phyloP scores from a whole-genome alignment of 768 basidiomycete species.

The Rhizopogon vinicolor region DNA sequence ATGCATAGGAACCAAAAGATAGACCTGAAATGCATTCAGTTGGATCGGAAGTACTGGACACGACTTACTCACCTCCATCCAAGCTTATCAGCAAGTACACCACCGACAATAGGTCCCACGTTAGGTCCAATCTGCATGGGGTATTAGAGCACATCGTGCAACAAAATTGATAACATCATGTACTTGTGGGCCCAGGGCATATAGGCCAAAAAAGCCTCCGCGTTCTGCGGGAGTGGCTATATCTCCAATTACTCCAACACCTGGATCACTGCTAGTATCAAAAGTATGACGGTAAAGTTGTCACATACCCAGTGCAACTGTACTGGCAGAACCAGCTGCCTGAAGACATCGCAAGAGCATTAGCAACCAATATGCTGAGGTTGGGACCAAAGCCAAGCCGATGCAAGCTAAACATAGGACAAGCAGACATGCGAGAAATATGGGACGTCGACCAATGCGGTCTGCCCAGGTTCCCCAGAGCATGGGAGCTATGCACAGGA shows the following conservation, averaged over 20 bases:
- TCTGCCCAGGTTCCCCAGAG: conserved; percentile 62
- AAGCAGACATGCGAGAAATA: conserved; percentile 58
- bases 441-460: conserved; percentile 56
- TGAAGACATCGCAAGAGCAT: conserved; percentile 79
- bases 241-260: conserved; percentile 76
- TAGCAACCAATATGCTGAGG: conserved; percentile 69
- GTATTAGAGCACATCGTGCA: not conserved
- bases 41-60: not conserved
- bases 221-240: conserved; percentile 70
- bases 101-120: conserved; percentile 41
- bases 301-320: conserved; percentile 60
- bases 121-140: conserved; percentile 46
- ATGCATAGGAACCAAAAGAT: conserved; percentile 65
- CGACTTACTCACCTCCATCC: conserved; percentile 50
- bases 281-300: not conserved
- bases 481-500: conserved; percentile 45
- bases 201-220: conserved; percentile 70
- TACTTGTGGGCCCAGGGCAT: conserved; percentile 62
- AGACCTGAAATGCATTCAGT: conserved; percentile 29
- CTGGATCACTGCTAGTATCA: conserved; percentile 24
- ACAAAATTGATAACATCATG: not conserved
- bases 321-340: conserved; percentile 75
- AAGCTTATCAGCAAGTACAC: conserved; percentile 42
- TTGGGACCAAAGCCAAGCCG: conserved; percentile 50
- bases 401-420: conserved; percentile 65